These are phyloP conservation scores for Colletotrichum chrysophilum DNA, from an alignment of 2,329 filamentous ascomycete genomes.

Conservation along the genomic window DNA sequence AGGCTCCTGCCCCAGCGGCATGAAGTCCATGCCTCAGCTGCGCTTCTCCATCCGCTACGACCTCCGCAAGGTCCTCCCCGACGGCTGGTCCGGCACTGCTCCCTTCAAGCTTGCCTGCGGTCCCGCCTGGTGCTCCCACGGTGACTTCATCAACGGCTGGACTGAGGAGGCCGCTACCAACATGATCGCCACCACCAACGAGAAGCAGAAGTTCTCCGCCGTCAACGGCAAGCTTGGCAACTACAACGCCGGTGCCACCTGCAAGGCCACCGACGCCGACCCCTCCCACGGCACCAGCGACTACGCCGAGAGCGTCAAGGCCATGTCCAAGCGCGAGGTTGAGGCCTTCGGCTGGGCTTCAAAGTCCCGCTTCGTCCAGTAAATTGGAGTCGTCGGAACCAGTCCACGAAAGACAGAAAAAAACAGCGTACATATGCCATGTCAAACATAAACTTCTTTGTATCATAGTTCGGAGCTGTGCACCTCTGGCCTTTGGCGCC, in stretches of 20 bases:
- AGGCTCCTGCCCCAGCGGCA: slow-evolving; percentile 45
- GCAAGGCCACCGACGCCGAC: slow-evolving; percentile 42
- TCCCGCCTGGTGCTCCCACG: slow-evolving; percentile 46
- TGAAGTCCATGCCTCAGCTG: slow-evolving; percentile 51
- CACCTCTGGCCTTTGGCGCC: background rate
- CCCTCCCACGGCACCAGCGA: slow-evolving; percentile 44
- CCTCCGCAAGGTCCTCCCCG: slow-evolving; percentile 44
- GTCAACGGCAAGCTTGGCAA: slow-evolving; percentile 39
- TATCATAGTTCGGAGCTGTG: background rate
- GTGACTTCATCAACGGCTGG: slow-evolving; percentile 57
- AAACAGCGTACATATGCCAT: background rate
- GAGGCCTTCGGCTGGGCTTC: slow-evolving; percentile 14
- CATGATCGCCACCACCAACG: slow-evolving; percentile 40
- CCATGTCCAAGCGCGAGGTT: slow-evolving; percentile 24
- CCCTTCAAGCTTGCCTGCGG: slow-evolving; percentile 49
- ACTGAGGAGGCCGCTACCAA: slow-evolving; percentile 41
- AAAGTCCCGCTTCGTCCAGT: slow-evolving; percentile 16
- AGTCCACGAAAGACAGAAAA: background rate
- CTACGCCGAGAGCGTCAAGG: slow-evolving; percentile 38
- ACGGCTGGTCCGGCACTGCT: slow-evolving; percentile 48
- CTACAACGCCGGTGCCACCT: slow-evolving; percentile 32
- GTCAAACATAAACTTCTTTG: background rate
- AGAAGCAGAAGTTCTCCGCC: slow-evolving; percentile 41
- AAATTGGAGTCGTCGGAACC: background rate
- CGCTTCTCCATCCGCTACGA: slow-evolving; percentile 54